Evolutionary conservation across 306 rosid genomes (phyloP).

Genomic region (Rosa lucieae): DNA sequence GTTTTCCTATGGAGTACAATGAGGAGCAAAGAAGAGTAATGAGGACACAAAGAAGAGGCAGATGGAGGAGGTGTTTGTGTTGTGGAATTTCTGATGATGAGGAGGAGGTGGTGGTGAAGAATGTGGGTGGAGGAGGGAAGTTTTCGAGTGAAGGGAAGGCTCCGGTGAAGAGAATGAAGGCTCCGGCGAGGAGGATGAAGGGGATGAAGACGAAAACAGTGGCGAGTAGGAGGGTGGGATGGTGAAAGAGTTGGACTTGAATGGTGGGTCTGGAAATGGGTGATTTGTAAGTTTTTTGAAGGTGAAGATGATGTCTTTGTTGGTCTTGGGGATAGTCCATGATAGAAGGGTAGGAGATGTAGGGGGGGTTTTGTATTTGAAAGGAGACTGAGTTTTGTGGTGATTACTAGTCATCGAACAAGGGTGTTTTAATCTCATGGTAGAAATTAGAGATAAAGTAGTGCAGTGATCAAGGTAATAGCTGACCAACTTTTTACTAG

Average conservation of each 20-base stretch:
- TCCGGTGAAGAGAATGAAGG: conserved; percentile 12
- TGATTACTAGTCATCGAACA: background rate
- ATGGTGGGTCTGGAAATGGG: conserved; percentile 21
- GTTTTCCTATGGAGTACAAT: conserved; percentile 33
- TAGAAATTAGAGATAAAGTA: background rate
- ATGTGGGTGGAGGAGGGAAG: background rate
- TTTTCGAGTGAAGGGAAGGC: background rate
- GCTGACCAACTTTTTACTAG: background rate
- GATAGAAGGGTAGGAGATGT: conserved; percentile 19
- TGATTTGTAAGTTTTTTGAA: conserved; percentile 37
- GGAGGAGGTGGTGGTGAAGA: conserved; percentile 1
- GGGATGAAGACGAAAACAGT: conserved; percentile 43
- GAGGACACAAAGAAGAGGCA: background rate
- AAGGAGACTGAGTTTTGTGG: background rate
- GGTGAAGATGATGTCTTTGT: conserved; percentile 48
- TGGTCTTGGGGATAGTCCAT: conserved; percentile 26
- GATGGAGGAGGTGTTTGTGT: background rate
- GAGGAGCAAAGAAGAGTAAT: background rate
- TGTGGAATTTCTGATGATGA: conserved; percentile 29
- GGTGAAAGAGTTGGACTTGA: background rate
- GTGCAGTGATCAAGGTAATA: background rate
- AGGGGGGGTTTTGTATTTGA: background rate
- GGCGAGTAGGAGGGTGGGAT: conserved; percentile 33
- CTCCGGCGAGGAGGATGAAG: conserved; percentile 30
- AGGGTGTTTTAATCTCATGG: conserved; percentile 3